Percentiles rank a stretch among this genome's conserved stretches.
Evolutionary conservation across 805 yeast species (phyloP).

Genomic region (Metschnikowia bowlesiae): DNA sequence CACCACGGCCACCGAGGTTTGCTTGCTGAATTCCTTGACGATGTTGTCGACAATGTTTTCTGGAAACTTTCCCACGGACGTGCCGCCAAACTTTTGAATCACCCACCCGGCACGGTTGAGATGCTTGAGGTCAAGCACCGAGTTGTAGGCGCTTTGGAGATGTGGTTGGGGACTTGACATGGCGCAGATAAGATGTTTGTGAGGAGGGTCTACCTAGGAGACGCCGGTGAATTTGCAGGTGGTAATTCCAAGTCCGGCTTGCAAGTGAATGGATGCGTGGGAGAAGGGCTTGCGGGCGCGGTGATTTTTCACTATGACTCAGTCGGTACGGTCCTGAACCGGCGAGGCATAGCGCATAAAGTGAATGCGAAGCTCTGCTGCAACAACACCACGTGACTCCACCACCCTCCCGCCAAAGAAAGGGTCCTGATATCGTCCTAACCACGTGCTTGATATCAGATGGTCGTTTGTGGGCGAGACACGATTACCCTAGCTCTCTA

Average conservation of each 20-base stretch:
- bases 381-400: background rate
- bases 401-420: background rate
- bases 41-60: slow-evolving; percentile 80
- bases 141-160: slow-evolving; percentile 31
- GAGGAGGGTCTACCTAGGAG: too few relatives aligned
- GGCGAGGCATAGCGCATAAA: slow-evolving; percentile 3
- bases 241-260: background rate
- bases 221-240: background rate
- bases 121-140: slow-evolving; percentile 35
- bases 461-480: too few relatives aligned
- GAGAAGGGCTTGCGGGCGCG: background rate
- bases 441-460: too few relatives aligned
- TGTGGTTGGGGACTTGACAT: slow-evolving; percentile 17
- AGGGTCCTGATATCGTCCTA: background rate
- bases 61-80: slow-evolving; percentile 94
- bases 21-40: slow-evolving; percentile 58
- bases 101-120: slow-evolving; percentile 32
- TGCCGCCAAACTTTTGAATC: slow-evolving; percentile 94
- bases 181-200: background rate
- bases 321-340: slow-evolving; percentile 3
- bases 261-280: background rate
- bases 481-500: too few relatives aligned
- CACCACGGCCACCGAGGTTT: slow-evolving; percentile 80
- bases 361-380: background rate
- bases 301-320: slow-evolving; percentile 3